Base-by-base conservation (phyloP, 208 protist species). In the Porcisia hertigi region DNA sequence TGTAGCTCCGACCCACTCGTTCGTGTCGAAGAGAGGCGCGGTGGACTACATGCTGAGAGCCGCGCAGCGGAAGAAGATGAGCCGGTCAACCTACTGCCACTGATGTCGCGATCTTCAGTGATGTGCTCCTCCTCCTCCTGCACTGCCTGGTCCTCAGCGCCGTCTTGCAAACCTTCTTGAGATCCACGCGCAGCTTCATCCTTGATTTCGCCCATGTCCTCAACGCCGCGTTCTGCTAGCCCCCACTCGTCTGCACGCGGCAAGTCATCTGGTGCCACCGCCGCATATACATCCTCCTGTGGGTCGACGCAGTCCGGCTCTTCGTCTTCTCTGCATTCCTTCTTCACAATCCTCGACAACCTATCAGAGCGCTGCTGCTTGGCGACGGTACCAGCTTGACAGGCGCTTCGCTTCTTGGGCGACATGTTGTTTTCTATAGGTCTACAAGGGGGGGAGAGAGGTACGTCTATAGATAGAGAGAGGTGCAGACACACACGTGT, bases 1-100 rank as follows among this genome's bases (percentile, higher is more conserved):
- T 82, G 65, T 34, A 82, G 64, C 43, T 82, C 78, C 14, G 72
- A 70, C 7, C 78, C 78, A 39, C 78, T 82, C 16, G 67, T 79
- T 52, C 72, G 73, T 0, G 79, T 71, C 45, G 79, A 83, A 14
- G 62, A 43, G n/a, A 71, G 12, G 36, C 64, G 54, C 23, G 25
- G 34, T 30, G 73, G 54, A 2, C 69, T 72, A 45, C 45, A 53
- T 30, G 25, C 62, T 2, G 67, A 64, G 34, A 75, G 71, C 18
- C 71, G 71, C 25, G 71, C 71, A 12, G 71, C 71, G 9, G 70
- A 64, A 14, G 67, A 74, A 41, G 75, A 36, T 43, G 60, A 79
- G 23, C 7, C 66, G 8, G 69, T 60, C 3, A 58, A 66, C 16
- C 57, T 20, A 12, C 55, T 75, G 57, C 18, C 71, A 18, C 47